Base-by-base conservation (phyloP, 2,329 filamentous ascomycete genomes). In the Colletotrichum trifolii region DNA sequence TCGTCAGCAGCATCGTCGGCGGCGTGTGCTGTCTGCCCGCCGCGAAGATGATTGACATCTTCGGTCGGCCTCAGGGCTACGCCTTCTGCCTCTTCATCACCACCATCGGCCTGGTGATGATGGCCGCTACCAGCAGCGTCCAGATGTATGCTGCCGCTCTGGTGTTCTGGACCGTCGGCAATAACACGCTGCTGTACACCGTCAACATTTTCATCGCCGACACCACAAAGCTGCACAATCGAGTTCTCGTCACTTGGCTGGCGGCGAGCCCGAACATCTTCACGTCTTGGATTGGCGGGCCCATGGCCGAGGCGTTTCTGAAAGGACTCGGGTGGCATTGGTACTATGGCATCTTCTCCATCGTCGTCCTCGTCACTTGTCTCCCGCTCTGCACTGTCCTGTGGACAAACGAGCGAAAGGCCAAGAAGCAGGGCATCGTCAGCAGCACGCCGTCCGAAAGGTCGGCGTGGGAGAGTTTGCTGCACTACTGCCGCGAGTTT, bases 181-280 rank as follows among this genome's bases (percentile, higher is more conserved):
- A 25, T 25, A 25, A 25, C 25, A 25, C 25, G 25, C 78, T 91
- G 54, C 83, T 84, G 58, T 91, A 89, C 70, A 81, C 83, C n/a
- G 79, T 90, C 33, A 83, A 85, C 64, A 85, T 92, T 12, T 86
- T 91, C 70, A 86, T 89, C 54, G 87, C 89, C 39, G 89, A 92
- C 71, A 88, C 87, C 2, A 88, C 62, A 5, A 56, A 54, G 4
- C 69, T 80, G 6, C 70, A 68, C 53, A 80, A 79, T 47, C 74
- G 78, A 71, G 78, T 74, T 6, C 54, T 81, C 9, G 75, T 75
- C 7, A 80, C 75, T 43, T 77, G 74, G 17, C 75, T 81, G 39
- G 79, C 78, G 34, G 77, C 76, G 12, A 76, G 78, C 1, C 78
- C 81, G 1, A 81, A 78, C 68, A 77, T 83, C 59, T 73, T 79